Evolutionary conservation across 441 rosid species (phyloP).

Genomic region (Hypseocharis bilobata): DNA sequence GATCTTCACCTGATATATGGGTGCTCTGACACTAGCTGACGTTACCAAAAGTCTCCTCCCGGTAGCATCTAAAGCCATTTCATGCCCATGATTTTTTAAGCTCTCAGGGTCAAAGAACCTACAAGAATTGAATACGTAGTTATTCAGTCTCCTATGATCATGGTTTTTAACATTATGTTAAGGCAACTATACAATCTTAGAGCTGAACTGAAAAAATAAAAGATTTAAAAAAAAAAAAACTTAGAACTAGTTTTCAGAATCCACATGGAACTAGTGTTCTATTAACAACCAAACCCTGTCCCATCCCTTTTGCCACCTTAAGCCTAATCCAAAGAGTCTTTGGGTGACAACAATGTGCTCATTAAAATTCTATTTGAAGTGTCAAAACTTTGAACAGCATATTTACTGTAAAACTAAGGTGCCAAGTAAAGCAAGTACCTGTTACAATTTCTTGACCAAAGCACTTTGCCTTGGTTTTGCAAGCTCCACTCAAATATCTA

Average conservation of each 20-base stretch:
- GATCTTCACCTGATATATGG: slow-evolving; percentile 46
- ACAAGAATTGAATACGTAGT: slow-evolving; percentile 9
- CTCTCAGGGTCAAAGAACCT: slow-evolving; percentile 34
- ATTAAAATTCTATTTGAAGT: neutral
- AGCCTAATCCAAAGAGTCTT: too few relatives aligned
- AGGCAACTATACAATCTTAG: neutral
- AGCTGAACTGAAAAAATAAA: too few relatives aligned
- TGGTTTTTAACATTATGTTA: too few relatives aligned
- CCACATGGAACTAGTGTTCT: too few relatives aligned
- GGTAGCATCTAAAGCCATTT: slow-evolving; percentile 56
- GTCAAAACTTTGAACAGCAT: neutral
- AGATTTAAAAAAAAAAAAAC: too few relatives aligned
- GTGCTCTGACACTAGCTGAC: slow-evolving; percentile 49
- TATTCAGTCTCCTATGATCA: too few relatives aligned
- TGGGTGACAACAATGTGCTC: too few relatives aligned
- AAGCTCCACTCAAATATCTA: slow-evolving; percentile 74
- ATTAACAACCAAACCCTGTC: too few relatives aligned
- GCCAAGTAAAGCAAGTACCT: slow-evolving; percentile 30
- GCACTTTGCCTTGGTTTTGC: slow-evolving; percentile 63
- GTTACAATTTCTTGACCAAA: slow-evolving; percentile 55
- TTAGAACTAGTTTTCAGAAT: too few relatives aligned
- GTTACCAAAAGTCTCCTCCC: slow-evolving; percentile 47
- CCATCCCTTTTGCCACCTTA: too few relatives aligned
- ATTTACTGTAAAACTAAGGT: neutral
- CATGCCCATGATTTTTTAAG: slow-evolving; percentile 33